A percentile compares a stretch with the other conserved stretches of the same genome.
Conservation (phyloP, 805 yeast genomes). For the Metschnikowia similis region DNA sequence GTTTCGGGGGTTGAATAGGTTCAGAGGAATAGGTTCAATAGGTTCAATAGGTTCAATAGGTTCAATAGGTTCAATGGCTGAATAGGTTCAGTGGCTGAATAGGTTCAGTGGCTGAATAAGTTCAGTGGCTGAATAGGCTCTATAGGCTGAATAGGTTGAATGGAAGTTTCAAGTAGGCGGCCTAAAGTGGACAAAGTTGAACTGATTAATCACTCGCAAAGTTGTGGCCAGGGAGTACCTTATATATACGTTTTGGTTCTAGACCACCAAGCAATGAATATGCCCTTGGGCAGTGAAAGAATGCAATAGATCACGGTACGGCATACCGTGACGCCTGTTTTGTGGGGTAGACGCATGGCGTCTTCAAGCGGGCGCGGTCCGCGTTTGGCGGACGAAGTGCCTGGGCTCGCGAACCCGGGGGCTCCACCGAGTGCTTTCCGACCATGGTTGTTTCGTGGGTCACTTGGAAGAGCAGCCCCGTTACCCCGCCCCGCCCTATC, state of each 20-base stretch:
- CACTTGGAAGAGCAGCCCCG: too few relatives aligned
- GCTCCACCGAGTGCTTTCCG: too few relatives aligned
- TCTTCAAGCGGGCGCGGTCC: neutral
- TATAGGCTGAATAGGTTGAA: neutral
- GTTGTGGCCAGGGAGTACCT: too few relatives aligned
- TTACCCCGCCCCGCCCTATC: too few relatives aligned
- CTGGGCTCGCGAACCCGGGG: too few relatives aligned
- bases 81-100: neutral
- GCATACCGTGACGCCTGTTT: neutral
- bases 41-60: neutral
- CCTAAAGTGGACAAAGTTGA: too few relatives aligned
- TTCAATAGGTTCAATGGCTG: neutral
- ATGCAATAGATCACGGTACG: neutral
- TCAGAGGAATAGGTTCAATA: neutral
- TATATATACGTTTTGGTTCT: neutral
- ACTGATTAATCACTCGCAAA: too few relatives aligned
- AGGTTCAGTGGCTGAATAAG: too few relatives aligned
- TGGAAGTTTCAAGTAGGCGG: too few relatives aligned
- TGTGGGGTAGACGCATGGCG: constrained; percentile 2
- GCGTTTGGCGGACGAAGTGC: too few relatives aligned
- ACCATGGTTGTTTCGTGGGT: too few relatives aligned
- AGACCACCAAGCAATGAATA: neutral
- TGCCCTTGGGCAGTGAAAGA: neutral
- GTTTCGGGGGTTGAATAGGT: neutral
- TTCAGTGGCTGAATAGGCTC: too few relatives aligned